Base-by-base conservation (phyloP, 2,329 filamentous ascomycete genomes). In the Aureobasidium lini region DNA sequence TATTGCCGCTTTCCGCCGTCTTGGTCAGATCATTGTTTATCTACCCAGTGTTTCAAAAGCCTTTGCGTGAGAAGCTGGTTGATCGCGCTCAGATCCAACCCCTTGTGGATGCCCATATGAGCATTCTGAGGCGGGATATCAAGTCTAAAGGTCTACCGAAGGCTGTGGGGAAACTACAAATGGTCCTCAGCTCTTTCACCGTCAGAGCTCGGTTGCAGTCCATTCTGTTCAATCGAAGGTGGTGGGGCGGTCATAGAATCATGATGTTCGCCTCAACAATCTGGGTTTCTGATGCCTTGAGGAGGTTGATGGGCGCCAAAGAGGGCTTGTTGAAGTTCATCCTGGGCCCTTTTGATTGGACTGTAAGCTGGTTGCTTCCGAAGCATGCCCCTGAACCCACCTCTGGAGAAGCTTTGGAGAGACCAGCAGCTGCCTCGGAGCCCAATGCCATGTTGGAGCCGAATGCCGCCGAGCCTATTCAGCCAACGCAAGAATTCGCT, bases 1-100 rank as follows among this genome's bases (percentile, higher is more conserved):
- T 62, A 32, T 61, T 72, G 6, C 69, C 70, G 0, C 32, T 63
- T 8, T 59, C 68, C 16, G 69, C 70, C 11, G 36, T 70, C 28
- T 42, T 69, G 39, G 62, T 71, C 13, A 67, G 68, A 39, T 63
- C 66, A 46, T 46, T 65, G 7, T 9, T 70, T 23, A 63, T 66
- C 42, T 70, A 70, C 49, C 65, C 66, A 48, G 9, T 67, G 16
- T 57, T 61, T 7, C 59, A 61, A 37, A 6, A 13, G 3, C 46
- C 43, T 9, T 9, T 52, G 29, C 59, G 59, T 6, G 31, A 57
- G 16, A 31, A 16, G 18, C n/a, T 48, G 16, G 37, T 44, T 36
- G 28, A 46, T 9, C 46, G 50, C 10, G 42, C 47, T n/a, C 32
- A 43, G 16, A 23, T 53, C 15, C 46, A 53, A 11, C 57, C 57